Base-by-base conservation (phyloP, 2,329 filamentous ascomycete genomes). In the Neonectria neomacrospora region DNA sequence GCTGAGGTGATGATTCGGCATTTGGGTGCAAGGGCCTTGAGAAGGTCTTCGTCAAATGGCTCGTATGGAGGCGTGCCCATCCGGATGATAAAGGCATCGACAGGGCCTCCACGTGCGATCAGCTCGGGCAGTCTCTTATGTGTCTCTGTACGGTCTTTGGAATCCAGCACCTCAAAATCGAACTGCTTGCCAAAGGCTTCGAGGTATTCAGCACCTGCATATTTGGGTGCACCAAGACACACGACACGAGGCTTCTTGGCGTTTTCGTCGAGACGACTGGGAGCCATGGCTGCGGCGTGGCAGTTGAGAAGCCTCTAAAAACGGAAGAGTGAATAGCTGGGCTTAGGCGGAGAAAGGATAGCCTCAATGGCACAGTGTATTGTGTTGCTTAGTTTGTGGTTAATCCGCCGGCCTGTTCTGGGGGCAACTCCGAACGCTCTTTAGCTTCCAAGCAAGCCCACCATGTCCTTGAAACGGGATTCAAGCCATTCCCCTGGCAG, bases 51-150 rank as follows among this genome's bases (percentile, higher is more conserved):
- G 63, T 84, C 80, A 65, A 85, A 84, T 0, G 82, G 82, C 71
- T 83, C 82, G 64, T 80, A 84, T 0, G 81, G 79, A 16, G 74
- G 75, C 1, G 81, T 83, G 30, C 82, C 82, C 81, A 85, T 84
- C 28, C 80, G 80, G 61, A 85, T 80, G 45, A 84, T 76, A 62
- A 84, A 79, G 2, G 78, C 82, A 63, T 83, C 79, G 39, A 82
- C 76, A 0, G 80, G 79, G 0, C 82, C 81, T 5, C 59, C 54
- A 18, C 55, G 34, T n/a, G 51, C 51, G 26, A 80, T 75, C 42
- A 75, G 68, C 18, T 72, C 72, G 2, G 79, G 79, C 5, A 83
- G 68, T 56, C 71, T 64, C 12, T 67, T 54, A 41, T 78, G 72
- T 0, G 77, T 78, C 63, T 80, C 74, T 2, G 68, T 69, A n/a